Evolutionary conservation across 139 green algal genomes (phyloP), one percentile per base, ranked within the genome.

Genomic region (Coelastrella sp.): DNA sequence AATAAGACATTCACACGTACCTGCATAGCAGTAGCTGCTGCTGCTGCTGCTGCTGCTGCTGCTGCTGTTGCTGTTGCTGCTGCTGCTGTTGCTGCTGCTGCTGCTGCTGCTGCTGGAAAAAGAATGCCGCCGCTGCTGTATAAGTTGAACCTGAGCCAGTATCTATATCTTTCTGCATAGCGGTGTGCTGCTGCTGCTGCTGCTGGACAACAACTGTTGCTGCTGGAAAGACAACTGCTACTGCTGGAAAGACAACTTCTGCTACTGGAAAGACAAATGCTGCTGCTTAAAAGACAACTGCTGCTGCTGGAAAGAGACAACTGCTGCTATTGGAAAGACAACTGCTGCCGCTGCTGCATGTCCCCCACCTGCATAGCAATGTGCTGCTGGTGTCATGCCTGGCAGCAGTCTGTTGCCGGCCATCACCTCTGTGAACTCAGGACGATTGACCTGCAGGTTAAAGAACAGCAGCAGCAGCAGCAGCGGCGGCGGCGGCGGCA

Each of bases 331-430:
- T 9, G 4, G 12, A 25, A 4, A 17, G 15, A 17, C 79, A 68
- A 14, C 27, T 58, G 49, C 57, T 65, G 60, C n/a, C n/a, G n/a
- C 56, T 25, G 24, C 79, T 56, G 56, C 91, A 60, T 82, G 88
- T 70, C 94, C 87, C 63, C 92, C 76, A 22, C 94, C 93, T 56
- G 84, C 88, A 83, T 96, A 96, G 91, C 93, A 97, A 88, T 96
- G 92, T 0, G 95, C 94, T 57, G 95, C 96, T n/a, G 95, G 91
- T 76, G 91, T 20, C 17, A 82, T 75, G 58, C 92, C 92, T 0
- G 93, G 92, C 25, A 95, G 88, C n/a, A 93, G n/a, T 75, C 85
- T 92, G 89, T 93, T 94, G 81, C 92, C 93, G 10, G 72, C 27
- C 22, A 96, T 91, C 65, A 87, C 81, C 35, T 85, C 78, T 7